Percentiles rank a stretch among this genome's conserved stretches.
Evolutionary conservation across 176 grass and related monocot genomes (phyloP).

Genomic region (Triticum dicoccoides): DNA sequence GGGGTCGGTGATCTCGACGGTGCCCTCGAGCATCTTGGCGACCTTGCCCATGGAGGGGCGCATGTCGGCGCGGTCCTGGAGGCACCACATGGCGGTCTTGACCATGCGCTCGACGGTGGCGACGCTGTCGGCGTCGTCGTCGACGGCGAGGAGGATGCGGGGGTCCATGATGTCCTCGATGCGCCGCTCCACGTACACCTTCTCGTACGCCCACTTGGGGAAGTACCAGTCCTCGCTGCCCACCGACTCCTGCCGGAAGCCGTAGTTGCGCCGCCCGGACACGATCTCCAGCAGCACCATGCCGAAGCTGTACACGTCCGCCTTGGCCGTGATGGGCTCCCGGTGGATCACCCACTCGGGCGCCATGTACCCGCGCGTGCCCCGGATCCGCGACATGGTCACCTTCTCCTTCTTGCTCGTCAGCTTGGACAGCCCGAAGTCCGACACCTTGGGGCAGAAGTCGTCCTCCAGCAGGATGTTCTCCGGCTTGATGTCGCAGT

Average conservation of each 20-base stretch:
- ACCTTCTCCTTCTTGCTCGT: conserved; percentile 91
- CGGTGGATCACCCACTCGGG: conserved; percentile 94
- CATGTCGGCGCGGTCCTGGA: conserved; percentile 87
- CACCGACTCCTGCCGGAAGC: conserved; percentile 65
- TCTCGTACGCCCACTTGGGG: conserved; percentile 91
- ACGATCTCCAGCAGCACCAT: conserved; percentile 97
- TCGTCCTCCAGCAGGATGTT: conserved; percentile 72
- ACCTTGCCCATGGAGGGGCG: conserved; percentile 94
- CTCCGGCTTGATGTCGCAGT: conserved; percentile 59
- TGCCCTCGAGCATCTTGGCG: conserved; percentile 90
- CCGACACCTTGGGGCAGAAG: conserved; percentile 89
- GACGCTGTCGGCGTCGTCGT: conserved; percentile 40
- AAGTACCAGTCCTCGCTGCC: conserved; percentile 94
- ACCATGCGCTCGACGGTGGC: conserved; percentile 87
- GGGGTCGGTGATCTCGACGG: conserved; percentile 85
- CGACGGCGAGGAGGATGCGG: conserved; percentile 37
- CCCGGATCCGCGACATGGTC: conserved; percentile 82
- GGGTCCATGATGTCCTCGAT: conserved; percentile 81
- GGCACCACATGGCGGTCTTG: conserved; percentile 96
- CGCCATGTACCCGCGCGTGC: conserved; percentile 87
- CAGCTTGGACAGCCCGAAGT: conserved; percentile 83
- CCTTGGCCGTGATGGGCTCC: conserved; percentile 94
- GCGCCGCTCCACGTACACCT: conserved; percentile 74
- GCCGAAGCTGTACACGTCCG: conserved; percentile 92
- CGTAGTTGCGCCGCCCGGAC: conserved; percentile 70